Evolutionary conservation across 2,329 filamentous ascomycete genomes (phyloP), one percentile per base, ranked within the genome.

Genomic region (Scytalidium lignicola): DNA sequence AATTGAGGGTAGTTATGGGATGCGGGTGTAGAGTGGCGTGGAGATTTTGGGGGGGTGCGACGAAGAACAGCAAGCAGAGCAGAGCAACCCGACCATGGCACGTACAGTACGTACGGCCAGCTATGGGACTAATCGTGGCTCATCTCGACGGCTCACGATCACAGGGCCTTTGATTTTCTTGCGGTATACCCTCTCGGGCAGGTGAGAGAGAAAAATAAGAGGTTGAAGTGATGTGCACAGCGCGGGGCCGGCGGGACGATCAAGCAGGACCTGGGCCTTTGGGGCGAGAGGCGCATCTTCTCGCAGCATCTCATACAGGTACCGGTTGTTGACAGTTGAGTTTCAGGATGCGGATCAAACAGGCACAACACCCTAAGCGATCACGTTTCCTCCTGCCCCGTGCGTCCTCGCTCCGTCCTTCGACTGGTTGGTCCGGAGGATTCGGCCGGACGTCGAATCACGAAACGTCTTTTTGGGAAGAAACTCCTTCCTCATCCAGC

Each of bases 291-390:
- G 43, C 50, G 41, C 46, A 46, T 50, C 48, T 45, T n/a, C 32
- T 37, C 32, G 32, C 32, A 37, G 32, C 32, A 37, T 37, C 32
- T 37, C 32, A 37, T 37, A 37, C 32, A 37, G 32, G 32, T 17
- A 28, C 15, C 42, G 9, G 23, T 43, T 39, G 23, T 43, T 45
- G 32, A 48, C 28, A 49, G 29, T 39, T 32, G 28, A 46, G 56
- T 60, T 60, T 60, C 55, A 58, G 44, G 46, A 40, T 47, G 56
- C 46, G 51, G 54, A 60, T 60, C 56, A 60, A 60, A 60, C 58
- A 60, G 55, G 56, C 53, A 58, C 58, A 20, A 41, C 18, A 20
- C 44, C 40, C 23, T 20, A 43, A 44, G 19, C 23, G 40, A 51
- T 54, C 44, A 53, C 49, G 53, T 53, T 51, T 49, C 41, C 51